These are phyloP conservation scores for Clonostachys byssicola DNA, from an alignment of 2,329 filamentous ascomycete genomes.

Conservation along the genomic window DNA sequence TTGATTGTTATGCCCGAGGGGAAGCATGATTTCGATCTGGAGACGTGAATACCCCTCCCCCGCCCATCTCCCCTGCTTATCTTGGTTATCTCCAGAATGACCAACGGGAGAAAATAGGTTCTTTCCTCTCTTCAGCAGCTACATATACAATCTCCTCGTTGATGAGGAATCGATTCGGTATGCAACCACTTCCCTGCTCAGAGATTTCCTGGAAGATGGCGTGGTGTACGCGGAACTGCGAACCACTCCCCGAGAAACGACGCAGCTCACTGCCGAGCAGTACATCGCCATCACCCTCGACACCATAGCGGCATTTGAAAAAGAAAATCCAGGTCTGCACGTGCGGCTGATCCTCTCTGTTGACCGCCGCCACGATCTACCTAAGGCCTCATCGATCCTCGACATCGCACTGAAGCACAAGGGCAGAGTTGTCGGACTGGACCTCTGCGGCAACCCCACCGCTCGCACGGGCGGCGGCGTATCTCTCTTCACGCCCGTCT, in stretches of 20 bases:
- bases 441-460: conserved; percentile 73
- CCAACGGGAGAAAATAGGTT: conserved; percentile 44
- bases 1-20: conserved; percentile 62
- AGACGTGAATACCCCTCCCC: conserved; percentile 47
- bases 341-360: conserved; percentile 69
- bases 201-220: conserved; percentile 65
- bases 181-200: conserved; percentile 61
- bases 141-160: conserved; percentile 74
- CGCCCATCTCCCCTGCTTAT: neutral
- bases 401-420: conserved; percentile 55
- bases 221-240: conserved; percentile 76
- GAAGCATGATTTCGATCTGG: conserved; percentile 68
- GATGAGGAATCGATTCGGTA: conserved; percentile 54
- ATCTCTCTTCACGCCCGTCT: conserved; percentile 52
- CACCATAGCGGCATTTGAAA: conserved; percentile 53
- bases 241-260: conserved; percentile 68
- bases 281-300: conserved; percentile 65
- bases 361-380: conserved; percentile 59
- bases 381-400: conserved; percentile 60
- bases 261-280: conserved; percentile 50
- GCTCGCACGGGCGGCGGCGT: conserved; percentile 50
- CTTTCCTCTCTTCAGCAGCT: conserved; percentile 73
- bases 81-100: neutral
- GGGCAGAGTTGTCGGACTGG: conserved; percentile 63
- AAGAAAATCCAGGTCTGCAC: conserved; percentile 38